These are phyloP conservation scores for Fraxinus greggii DNA, from an alignment of 305 asterid species.

Conservation along the genomic window DNA sequence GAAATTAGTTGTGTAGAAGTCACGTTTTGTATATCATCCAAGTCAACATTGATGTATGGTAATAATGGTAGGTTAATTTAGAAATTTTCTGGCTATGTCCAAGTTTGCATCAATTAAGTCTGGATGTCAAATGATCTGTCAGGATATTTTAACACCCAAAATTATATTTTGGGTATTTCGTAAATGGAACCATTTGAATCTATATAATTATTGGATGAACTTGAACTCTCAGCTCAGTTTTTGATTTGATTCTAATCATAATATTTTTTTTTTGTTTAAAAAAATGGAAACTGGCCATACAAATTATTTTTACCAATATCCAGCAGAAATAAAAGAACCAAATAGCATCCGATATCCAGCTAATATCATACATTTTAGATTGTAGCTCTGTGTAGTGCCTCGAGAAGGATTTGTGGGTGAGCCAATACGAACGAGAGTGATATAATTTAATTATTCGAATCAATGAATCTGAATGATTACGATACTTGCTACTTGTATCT, in stretches of 20 bases:
- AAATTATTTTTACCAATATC: neutral
- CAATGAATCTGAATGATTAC: neutral
- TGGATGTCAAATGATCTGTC: neutral
- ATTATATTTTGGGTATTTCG: no score
- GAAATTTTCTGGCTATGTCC: neutral
- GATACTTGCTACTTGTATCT: neutral
- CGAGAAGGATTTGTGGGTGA: neutral
- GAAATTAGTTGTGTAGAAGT: neutral
- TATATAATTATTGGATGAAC: no score
- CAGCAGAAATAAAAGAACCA: neutral
- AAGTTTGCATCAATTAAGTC: neutral
- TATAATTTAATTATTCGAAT: neutral
- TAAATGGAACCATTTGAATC: no score
- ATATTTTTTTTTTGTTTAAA: no score
- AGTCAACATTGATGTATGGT: neutral
- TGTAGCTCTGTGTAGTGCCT: neutral
- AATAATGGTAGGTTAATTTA: neutral
- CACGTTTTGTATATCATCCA: neutral
- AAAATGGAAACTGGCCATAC: neutral
- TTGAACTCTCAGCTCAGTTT: neutral
- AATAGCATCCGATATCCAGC: neutral
- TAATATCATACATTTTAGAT: neutral
- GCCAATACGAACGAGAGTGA: neutral
- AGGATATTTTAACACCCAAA: no score
- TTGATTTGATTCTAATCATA: no score